phyloP scores from a whole-genome alignment of 768 basidiomycete species.

The Panellus pusillus region DNA sequence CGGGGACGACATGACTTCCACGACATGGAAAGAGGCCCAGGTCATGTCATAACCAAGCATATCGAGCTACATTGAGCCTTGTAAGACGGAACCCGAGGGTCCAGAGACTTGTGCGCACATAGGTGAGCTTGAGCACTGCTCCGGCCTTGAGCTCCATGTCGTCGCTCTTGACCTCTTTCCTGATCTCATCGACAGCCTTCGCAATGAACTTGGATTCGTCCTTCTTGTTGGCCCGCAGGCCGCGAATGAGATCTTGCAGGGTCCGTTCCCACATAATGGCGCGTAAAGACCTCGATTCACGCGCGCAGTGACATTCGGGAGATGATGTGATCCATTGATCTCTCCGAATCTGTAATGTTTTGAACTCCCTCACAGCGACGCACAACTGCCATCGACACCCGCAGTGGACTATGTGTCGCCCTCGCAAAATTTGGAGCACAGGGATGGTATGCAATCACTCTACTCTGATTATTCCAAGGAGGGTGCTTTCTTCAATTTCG shows the following conservation, averaged over 20 bases:
- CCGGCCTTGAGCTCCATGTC: slow-evolving; percentile 98
- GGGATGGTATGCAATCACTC: too few species aligned
- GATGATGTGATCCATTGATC: too few species aligned
- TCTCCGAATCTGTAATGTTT: too few species aligned
- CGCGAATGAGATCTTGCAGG: slow-evolving; percentile 92
- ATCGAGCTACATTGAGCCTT: slow-evolving; percentile 66
- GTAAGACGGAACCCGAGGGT: slow-evolving; percentile 9
- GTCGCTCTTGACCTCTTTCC: slow-evolving; percentile 85
- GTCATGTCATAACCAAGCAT: slow-evolving; percentile 96
- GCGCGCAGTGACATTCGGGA: too few species aligned
- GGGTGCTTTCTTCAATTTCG: too few species aligned
- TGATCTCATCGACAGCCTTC: slow-evolving; percentile 91
- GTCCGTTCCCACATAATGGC: slow-evolving; percentile 91
- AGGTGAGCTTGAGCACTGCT: slow-evolving; percentile 93
- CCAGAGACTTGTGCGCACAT: slow-evolving; percentile 56
- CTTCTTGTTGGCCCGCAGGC: slow-evolving; percentile 92
- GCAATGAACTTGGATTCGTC: slow-evolving; percentile 92
- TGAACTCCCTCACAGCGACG: too few species aligned
- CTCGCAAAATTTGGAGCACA: too few species aligned
- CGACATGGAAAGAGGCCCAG: slow-evolving; percentile 95
- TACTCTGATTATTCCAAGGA: too few species aligned
- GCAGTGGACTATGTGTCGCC: too few species aligned
- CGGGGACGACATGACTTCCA: slow-evolving; percentile 96
- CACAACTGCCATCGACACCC: too few species aligned
- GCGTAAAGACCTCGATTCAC: slow-evolving; percentile 4